Evolutionary conservation across 768 basidiomycete genomes (phyloP), one percentile per base, ranked within the genome.

Genomic region (Suillus weaverae): DNA sequence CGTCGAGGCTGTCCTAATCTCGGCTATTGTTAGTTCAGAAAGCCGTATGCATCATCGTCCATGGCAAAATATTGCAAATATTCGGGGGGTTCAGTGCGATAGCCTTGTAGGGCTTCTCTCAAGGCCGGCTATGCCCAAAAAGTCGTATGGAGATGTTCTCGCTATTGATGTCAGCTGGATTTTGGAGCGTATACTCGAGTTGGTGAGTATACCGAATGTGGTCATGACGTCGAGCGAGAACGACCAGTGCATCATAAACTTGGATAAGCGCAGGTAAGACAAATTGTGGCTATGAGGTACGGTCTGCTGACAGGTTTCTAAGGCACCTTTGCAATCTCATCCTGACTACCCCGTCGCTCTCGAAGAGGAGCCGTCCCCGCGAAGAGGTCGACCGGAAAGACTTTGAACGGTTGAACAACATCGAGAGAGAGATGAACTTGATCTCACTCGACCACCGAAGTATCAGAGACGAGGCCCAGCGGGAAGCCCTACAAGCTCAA

Each of bases 121-220:
- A 20, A 81, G 82, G 60, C 86, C 86, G 2, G 77, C 71, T 51
- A 74, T 82, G 8, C 82, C 84, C 56, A 74, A 79, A 11, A 76
- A 81, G 20, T 71, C 78, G 14, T 80, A 83, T 36, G 79, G 79
- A 36, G 84, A 86, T 38, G 78, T 83, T 7, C 76, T 93, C 53
- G 86, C 88, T 4, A 84, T 90, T 18, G 93, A 94, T 71, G 84
- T 92, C 68, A 91, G 90, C 11, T 95, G 92, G 92, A 76, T 94
- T 44, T 73, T 95, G 64, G 93, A 95, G 73, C 85, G 91, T 51
- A 85, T 94, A 76, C 77, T 94, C 41, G 93, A 94, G 72, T 80
- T 94, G 55, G 85, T 94, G 64, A 86, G 88, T 33, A 83, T 87
- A 60, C 88, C 91, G 4, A 91, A 95, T 72, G 80, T 87, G 18